These are phyloP conservation scores for Blyttiomyces sp. DNA, from an alignment of 371 early-diverging fungal species.

Conservation along the genomic window DNA sequence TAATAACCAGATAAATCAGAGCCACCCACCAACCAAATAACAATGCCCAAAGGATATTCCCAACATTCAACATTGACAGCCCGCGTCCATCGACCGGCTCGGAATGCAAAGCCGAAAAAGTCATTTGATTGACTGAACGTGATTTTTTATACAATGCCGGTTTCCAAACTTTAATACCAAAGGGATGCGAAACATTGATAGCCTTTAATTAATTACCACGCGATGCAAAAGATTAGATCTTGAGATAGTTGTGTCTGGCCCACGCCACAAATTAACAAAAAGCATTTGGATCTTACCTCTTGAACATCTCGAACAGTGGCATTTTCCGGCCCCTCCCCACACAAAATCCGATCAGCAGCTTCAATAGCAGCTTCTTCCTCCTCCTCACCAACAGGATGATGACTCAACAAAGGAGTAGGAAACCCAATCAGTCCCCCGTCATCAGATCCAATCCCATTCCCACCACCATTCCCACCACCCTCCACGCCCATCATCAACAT, in stretches of 20 bases:
- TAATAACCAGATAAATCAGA: constrained; percentile 49
- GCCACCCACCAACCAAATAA: constrained; percentile 90
- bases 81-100: constrained; percentile 39
- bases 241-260: neutral
- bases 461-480: too few relatives aligned
- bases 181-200: constrained; percentile 71
- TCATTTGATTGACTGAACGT: constrained; percentile 76
- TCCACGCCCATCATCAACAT: too few relatives aligned
- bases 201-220: constrained; percentile 19
- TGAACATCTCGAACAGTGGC: constrained; percentile 24
- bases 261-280: neutral
- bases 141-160: constrained; percentile 92
- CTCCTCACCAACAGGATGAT: too few relatives aligned
- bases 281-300: constrained; percentile 12
- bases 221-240: neutral
- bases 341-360: constrained; percentile 18
- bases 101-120: constrained; percentile 77
- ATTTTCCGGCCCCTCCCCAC: constrained; percentile 3
- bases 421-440: too few relatives aligned
- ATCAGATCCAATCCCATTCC: too few relatives aligned
- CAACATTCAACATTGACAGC: constrained; percentile 53
- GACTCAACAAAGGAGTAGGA: too few relatives aligned
- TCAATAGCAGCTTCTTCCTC: too few relatives aligned
- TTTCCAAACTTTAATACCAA: constrained; percentile 95
- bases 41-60: constrained; percentile 84